These are phyloP conservation scores for Claviceps digitariae DNA, from an alignment of 2,329 filamentous ascomycete genomes.

Conservation along the genomic window DNA sequence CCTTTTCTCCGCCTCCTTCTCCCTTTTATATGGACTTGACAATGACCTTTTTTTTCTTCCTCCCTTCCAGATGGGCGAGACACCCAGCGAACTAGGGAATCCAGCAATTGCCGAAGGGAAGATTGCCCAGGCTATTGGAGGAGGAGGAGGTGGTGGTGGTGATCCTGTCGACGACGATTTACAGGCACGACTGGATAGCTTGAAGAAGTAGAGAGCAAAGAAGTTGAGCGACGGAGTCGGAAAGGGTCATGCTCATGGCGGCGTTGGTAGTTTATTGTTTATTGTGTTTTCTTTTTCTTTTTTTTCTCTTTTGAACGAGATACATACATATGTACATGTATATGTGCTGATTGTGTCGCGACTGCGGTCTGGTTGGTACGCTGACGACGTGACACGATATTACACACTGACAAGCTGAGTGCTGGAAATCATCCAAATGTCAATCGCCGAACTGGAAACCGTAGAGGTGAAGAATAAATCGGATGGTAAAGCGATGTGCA, in stretches of 20 bases:
- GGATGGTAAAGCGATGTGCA: neutral
- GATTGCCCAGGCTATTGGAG: slow-evolving; percentile 77
- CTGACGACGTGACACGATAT: neutral
- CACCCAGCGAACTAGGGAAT: slow-evolving; percentile 70
- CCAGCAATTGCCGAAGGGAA: slow-evolving; percentile 57
- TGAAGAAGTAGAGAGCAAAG: slow-evolving; percentile 39
- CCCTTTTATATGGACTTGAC: neutral
- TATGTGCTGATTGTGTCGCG: neutral
- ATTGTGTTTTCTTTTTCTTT: neutral
- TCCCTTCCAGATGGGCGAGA: slow-evolving; percentile 67
- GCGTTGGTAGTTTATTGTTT: neutral
- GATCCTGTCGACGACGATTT: slow-evolving; percentile 78
- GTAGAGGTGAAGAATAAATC: neutral
- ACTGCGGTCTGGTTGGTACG: neutral
- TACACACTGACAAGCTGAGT: neutral
- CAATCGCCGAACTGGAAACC: neutral
- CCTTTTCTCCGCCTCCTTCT: neutral
- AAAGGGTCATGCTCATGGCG: neutral
- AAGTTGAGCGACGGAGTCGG: slow-evolving; percentile 12
- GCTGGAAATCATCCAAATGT: neutral
- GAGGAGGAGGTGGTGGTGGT: slow-evolving; percentile 22
- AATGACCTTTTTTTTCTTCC: slow-evolving; percentile 5
- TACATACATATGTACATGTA: neutral
- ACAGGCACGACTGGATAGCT: slow-evolving; percentile 81
- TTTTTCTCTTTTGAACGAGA: too few relatives aligned